Evolutionary conservation across 768 basidiomycete genomes (phyloP), one percentile per base, ranked within the genome.

Genomic region (Suillus americanus): DNA sequence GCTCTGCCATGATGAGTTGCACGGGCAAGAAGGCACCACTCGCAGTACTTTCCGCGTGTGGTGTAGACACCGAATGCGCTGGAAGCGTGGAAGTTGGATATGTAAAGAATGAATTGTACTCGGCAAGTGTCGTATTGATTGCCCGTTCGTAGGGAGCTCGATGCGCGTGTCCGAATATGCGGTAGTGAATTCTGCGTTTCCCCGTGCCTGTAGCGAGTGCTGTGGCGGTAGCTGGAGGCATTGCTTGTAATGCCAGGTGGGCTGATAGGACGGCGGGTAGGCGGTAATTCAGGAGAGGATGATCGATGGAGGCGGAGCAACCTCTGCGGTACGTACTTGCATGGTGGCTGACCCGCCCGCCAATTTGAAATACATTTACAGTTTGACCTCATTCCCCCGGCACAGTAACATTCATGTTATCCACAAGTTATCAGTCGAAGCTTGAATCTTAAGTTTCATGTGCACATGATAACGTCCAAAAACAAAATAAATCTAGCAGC

Each of bases 401-500:
- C 20, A 23, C 45, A 10, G 18, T 5, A 18, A 50, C 14, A 9
- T 51, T 28, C 10, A 5, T n/a, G 2, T 35, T 65, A 43, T 41
- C 20, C 56, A 45, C 37, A 57, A 54, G 12, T 35, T n/a, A 33
- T 14, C 5, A 53, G 5, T 9, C 13, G 25, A 41, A 16, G 40
- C 40, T 35, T 37, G 35, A 37, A 37, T 9, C 35, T 9, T 38
- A 28, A 50, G 50, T 28, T 51, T 16, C 10, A 10, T 53, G 28
- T 48, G 12, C 48, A 25, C 33, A 3, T n/a, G n/a, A n/a, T n/a
- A n/a, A n/a, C n/a, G n/a, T n/a, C 30, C 30, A 30, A 30, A 30
- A 33, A 33, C 33, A 33, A 30, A 30, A 33, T 33, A 5, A 33
- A 33, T 33, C 6, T 33, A 85, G 84, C 83, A 84, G 80, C 83